Evolutionary conservation across 139 green algal genomes (phyloP), one percentile per base, ranked within the genome.

Genomic region (Picochlorum sp.): DNA sequence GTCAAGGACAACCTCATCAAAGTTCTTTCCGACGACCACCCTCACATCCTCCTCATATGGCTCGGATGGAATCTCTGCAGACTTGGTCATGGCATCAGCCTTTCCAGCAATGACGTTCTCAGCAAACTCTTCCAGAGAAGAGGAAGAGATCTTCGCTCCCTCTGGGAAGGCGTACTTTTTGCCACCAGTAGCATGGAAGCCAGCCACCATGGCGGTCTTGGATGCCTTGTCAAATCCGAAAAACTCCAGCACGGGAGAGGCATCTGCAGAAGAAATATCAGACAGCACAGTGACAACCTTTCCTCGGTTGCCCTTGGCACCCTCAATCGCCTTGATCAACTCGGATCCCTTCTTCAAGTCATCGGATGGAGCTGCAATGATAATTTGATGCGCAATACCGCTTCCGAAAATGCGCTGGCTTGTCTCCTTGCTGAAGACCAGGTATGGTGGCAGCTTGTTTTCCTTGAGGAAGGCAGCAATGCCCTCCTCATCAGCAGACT

Each of bases 381-480:
- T 80, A 11, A 89, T 32, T 66, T 91, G 85, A 54, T 76, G 71
- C 45, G 74, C 50, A 56, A 92, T 84, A 72, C 88, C 88, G 13
- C 71, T 76, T 44, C 76, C 75, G 62, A 95, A 95, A 72, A 95
- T 95, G 67, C 80, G 83, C 20, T 82, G 57, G 26, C 52, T 63
- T 70, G 84, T 92, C 6, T 75, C 68, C 63, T 86, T 71, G 47
- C 58, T 82, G 76, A 93, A 95, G 61, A 78, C 66, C 16, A 91
- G 74, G 64, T 77, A 85, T 16, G 81, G 69, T 21, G 85, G 85
- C 46, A 94, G 44, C 76, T 86, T 89, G 75, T 94, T 78, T 14
- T 59, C 65, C 26, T 60, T 77, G 7, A 92, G 54, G 28, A 89
- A 87, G 6, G 72, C 61, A 4, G 61, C 69, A 16, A 87, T 45